Evolutionary conservation across 2,329 filamentous ascomycete genomes (phyloP).

Genomic region (Myrmaecium sp.): DNA sequence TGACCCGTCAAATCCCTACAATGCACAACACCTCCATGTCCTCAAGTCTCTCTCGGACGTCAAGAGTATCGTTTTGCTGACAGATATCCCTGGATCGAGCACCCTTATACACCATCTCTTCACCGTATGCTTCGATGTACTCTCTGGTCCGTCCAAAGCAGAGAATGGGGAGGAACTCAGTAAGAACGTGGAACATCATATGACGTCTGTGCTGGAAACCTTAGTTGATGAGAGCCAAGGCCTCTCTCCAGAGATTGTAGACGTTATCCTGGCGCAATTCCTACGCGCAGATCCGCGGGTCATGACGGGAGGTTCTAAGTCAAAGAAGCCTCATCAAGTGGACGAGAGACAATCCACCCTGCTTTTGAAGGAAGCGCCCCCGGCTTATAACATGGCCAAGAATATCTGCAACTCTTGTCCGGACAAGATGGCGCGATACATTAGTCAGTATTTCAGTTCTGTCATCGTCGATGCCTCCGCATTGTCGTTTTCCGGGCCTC

Average conservation of each 20-base stretch:
- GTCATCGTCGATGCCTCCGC: conserved; percentile 76
- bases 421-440: conserved; percentile 87
- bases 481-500: conserved; percentile 18
- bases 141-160: conserved; percentile 60
- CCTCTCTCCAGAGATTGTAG: conserved; percentile 67
- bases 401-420: conserved; percentile 76
- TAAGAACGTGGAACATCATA: conserved; percentile 85
- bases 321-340: conserved; percentile 34
- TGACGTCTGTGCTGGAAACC: conserved; percentile 70
- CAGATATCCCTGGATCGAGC: conserved; percentile 71
- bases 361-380: conserved; percentile 71
- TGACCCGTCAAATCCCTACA: conserved; percentile 77
- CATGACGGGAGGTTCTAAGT: conserved; percentile 26
- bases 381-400: conserved; percentile 93
- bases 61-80: conserved; percentile 84
- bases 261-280: conserved; percentile 91
- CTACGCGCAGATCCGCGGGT: conserved; percentile 62
- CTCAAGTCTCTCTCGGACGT: conserved; percentile 77
- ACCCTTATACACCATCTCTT: conserved; percentile 64
- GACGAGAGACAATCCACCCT: conserved; percentile 71
- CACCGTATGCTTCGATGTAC: conserved; percentile 77
- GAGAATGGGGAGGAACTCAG: conserved; percentile 65
- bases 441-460: conserved; percentile 93
- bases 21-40: conserved; percentile 83
- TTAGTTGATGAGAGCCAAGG: conserved; percentile 72